These are phyloP conservation scores for Candida pini DNA, from an alignment of 805 yeast species.

Conservation along the genomic window DNA sequence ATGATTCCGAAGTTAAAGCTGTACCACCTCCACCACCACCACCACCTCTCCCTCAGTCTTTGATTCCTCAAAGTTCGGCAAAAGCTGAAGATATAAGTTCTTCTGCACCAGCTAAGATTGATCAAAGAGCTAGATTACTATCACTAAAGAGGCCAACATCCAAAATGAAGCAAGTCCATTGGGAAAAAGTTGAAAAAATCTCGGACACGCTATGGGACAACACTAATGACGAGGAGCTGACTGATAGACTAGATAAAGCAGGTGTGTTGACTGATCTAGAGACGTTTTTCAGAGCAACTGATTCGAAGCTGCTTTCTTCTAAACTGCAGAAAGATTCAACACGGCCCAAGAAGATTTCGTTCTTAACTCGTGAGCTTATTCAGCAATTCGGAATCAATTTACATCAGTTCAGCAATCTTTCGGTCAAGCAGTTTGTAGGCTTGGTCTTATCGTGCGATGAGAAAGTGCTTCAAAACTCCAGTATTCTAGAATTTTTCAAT, in stretches of 20 bases:
- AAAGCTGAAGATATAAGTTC: no score
- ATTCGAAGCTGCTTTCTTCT: conserved; percentile 18
- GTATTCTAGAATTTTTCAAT: conserved; percentile 64
- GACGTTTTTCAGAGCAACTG: conserved; percentile 43
- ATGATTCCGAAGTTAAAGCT: no score
- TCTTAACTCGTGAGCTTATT: conserved; percentile 64
- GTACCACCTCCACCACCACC: conserved; percentile 14
- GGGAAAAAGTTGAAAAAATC: conserved; percentile 67
- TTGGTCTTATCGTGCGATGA: conserved; percentile 58
- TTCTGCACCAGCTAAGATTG: conserved; percentile 1
- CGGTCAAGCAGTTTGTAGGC: conserved; percentile 49
- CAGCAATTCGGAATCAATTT: conserved; percentile 79
- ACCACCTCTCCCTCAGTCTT: conserved; percentile 16
- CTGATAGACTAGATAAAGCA: conserved; percentile 43
- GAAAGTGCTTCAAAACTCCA: conserved; percentile 44
- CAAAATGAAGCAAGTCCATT: conserved; percentile 71
- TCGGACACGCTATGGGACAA: conserved; percentile 61
- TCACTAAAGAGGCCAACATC: conserved; percentile 17
- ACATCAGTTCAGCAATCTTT: conserved; percentile 50
- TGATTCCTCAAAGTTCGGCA: no score
- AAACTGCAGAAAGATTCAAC: conserved; percentile 33
- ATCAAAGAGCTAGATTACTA: conserved; percentile 1
- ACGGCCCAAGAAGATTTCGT: conserved; percentile 42
- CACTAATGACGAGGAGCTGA: conserved; percentile 37
- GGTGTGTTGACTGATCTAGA: conserved; percentile 69